phyloP scores from a whole-genome alignment of 139 green algal genomes.

The Chlorella sp. region DNA sequence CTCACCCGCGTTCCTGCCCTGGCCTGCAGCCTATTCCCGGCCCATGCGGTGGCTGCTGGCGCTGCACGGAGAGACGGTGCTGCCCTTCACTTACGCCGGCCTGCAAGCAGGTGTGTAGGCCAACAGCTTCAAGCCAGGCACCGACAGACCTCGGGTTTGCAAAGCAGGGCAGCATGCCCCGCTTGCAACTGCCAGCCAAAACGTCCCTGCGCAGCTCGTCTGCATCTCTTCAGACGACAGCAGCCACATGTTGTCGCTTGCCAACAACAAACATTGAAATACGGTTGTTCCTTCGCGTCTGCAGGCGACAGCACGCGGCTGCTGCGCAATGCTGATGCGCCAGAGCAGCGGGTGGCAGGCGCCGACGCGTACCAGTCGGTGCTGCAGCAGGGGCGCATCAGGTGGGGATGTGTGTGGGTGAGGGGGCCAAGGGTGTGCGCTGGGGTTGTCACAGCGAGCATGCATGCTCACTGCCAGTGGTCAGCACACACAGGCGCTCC shows the following conservation, averaged over 20 bases:
- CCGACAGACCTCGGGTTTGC: no score
- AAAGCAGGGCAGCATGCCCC: no score
- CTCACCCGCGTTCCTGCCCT: background rate
- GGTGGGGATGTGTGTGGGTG: background rate
- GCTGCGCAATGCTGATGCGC: constrained; percentile 67
- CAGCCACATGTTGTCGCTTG: no score
- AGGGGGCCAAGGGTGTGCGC: background rate
- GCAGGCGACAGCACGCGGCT: constrained; percentile 66
- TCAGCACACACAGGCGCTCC: no score
- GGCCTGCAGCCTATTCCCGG: constrained; percentile 76
- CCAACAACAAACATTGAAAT: no score
- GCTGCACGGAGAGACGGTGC: constrained; percentile 80
- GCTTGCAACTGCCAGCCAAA: no score
- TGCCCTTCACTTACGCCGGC: constrained; percentile 77
- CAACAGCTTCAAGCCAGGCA: no score
- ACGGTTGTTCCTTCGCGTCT: background rate
- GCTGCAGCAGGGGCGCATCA: constrained; percentile 50
- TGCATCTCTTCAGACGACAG: constrained; percentile 41
- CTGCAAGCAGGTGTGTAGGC: constrained; percentile 53
- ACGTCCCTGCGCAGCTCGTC: no score
- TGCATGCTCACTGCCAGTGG: no score
- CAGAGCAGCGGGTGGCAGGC: constrained; percentile 36
- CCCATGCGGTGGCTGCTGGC: constrained; percentile 96
- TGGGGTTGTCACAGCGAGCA: no score
- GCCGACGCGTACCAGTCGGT: constrained; percentile 75